These are phyloP conservation scores for Knoxdaviesia proteae DNA, from an alignment of 2,329 filamentous ascomycete genomes.

Conservation along the genomic window DNA sequence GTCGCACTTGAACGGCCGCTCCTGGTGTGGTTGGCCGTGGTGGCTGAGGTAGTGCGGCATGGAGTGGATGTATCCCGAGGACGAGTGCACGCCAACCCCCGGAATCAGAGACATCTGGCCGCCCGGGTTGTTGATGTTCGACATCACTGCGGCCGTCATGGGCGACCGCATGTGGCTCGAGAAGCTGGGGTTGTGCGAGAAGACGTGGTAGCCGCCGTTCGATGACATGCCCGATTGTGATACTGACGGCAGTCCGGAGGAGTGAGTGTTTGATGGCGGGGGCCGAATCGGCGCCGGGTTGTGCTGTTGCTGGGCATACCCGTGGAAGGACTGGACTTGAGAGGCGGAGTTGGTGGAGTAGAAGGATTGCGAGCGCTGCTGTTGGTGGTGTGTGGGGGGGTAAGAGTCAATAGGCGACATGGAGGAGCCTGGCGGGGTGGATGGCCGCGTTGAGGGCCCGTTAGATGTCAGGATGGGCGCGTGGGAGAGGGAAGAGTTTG, in stretches of 20 bases:
- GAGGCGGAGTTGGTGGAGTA: constrained; percentile 2
- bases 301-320: constrained; percentile 1
- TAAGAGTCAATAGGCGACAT: constrained; percentile 3
- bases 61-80: constrained; percentile 28
- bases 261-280: background rate
- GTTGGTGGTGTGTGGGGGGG: constrained; percentile 1
- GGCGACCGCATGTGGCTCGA: constrained; percentile 6
- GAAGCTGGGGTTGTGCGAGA: background rate
- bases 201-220: background rate
- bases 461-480: constrained; percentile 7
- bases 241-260: background rate
- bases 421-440: background rate
- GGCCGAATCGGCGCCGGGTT: background rate
- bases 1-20: constrained; percentile 88
- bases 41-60: constrained; percentile 35
- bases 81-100: constrained; percentile 28
- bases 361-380: constrained; percentile 3
- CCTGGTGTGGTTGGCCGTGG: constrained; percentile 24
- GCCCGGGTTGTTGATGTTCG: constrained; percentile 56
- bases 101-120: constrained; percentile 53
- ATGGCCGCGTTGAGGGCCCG: constrained; percentile 1
- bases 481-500: constrained; percentile 4
- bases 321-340: background rate
- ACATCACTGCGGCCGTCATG: constrained; percentile 50
- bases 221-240: background rate